Evolutionary conservation across 768 basidiomycete genomes (phyloP), one percentile per base, ranked within the genome.

Genomic region (Boletus pseudopeckii): DNA sequence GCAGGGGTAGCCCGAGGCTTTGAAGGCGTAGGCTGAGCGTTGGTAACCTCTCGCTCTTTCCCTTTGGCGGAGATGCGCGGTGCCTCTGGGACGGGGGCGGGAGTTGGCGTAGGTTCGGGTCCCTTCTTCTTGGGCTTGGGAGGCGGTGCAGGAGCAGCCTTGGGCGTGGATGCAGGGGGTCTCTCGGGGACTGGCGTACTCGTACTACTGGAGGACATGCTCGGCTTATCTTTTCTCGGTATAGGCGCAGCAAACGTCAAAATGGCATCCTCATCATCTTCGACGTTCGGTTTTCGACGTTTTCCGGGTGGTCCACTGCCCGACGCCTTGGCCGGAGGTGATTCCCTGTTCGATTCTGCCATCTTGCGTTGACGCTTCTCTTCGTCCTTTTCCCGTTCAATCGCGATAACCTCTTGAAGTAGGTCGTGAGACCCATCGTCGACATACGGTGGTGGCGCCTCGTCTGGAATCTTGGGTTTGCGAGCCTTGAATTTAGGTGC

Each of bases 391-490:
- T 85, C 82, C 50, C 80, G 75, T 65, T 91, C 89, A 38, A 90
- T 86, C 8, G 89, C 89, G 50, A 90, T 79, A 18, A 92, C 88
- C 66, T 91, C 89, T 65, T 90, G 86, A 3, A 90, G 72, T 38
- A 92, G 76, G 62, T 92, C 89, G 59, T 88, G 83, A 28, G 85
- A 87, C n/a, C 86, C 88, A 68, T 90, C 88, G 59, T 90, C 88
- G 41, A 85, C 78, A 63, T 86, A 86, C 4, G 85, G 79, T 3
- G 84, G 83, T 1, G 86, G 80, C 3, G 82, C 81, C 17, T 77
- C 60, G 36, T 73, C 78, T 13, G 71, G 63, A 33, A 70, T 69
- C 61, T 79, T 82, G 13, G 74, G 58, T 57, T 79, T 84, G 40
- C 74, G 71, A 47, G 61, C 64, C 54, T 73, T 74, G 39, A 71